phyloP scores from a whole-genome alignment of 805 yeast genomes.

The Saccharomycopsis vini region DNA sequence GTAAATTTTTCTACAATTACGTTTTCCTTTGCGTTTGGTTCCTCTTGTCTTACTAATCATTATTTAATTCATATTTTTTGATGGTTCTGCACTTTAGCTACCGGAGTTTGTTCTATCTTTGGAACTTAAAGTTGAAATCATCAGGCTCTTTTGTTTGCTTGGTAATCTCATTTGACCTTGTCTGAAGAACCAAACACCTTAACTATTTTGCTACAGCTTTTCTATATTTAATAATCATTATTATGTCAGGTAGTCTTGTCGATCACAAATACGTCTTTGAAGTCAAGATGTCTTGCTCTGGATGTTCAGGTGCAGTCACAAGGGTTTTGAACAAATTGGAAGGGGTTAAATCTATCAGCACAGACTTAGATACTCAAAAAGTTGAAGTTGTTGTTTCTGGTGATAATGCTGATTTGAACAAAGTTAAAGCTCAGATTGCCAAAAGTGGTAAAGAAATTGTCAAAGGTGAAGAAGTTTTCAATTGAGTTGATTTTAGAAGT shows the following conservation, averaged over 20 bases:
- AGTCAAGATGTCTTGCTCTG: constrained; percentile 79
- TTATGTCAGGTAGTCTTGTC: too few species aligned
- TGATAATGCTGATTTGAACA: constrained; percentile 52
- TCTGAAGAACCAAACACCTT: too few species aligned
- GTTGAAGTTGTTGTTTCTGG: constrained; percentile 64
- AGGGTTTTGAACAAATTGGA: constrained; percentile 61
- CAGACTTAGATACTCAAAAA: constrained; percentile 70
- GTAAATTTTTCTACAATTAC: too few species aligned
- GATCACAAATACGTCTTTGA: constrained; percentile 57
- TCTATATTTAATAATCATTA: background rate
- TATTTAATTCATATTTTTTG: too few species aligned
- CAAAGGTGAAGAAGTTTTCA: constrained; percentile 39
- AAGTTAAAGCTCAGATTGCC: constrained; percentile 68
- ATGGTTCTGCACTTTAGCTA: too few species aligned
- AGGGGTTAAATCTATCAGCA: constrained; percentile 66
- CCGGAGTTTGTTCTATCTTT: too few species aligned
- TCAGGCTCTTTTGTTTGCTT: too few species aligned
- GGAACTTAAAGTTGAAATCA: too few species aligned
- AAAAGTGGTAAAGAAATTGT: constrained; percentile 87
- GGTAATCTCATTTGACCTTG: too few species aligned
- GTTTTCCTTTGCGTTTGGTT: too few species aligned
- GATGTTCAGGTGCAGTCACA: constrained; percentile 83
- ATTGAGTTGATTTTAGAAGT: background rate
- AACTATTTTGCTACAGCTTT: too few species aligned
- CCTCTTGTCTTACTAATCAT: too few species aligned